Evolutionary conservation across 306 rosid genomes (phyloP).

Genomic region (Cicer cuneatum): DNA sequence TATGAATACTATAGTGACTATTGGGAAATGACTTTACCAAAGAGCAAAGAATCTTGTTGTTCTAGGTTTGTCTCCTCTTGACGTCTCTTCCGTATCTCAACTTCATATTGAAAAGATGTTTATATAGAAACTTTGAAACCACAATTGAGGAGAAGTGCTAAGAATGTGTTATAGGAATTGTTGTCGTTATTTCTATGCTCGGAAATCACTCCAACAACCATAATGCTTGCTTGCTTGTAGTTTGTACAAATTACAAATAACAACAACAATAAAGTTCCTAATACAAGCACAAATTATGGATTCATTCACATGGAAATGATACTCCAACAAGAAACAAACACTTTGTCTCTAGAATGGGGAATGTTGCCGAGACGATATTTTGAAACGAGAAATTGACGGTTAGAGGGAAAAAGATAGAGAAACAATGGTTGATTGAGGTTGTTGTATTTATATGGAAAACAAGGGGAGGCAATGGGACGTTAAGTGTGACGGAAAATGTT

Average conservation of each 20-base stretch:
- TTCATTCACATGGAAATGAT: neutral
- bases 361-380: neutral
- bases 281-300: neutral
- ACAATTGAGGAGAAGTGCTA: neutral
- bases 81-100: conserved; percentile 11
- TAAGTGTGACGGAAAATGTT: no score
- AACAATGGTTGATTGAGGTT: no score
- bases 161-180: neutral
- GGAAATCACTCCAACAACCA: neutral
- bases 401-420: neutral
- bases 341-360: no score
- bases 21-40: no score
- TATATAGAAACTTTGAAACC: conserved; percentile 1
- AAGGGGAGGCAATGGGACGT: no score
- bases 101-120: neutral
- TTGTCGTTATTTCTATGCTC: conserved; percentile 25
- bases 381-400: neutral
- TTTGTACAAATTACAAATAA: neutral
- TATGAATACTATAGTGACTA: no score
- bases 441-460: no score
- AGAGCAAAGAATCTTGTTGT: no score
- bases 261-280: neutral
- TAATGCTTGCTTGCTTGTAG: neutral
- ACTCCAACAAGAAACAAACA: neutral
- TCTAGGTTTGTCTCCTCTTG: neutral